These are phyloP conservation scores for Starmera caribaea DNA, from an alignment of 805 yeast genomes.

Conservation along the genomic window DNA sequence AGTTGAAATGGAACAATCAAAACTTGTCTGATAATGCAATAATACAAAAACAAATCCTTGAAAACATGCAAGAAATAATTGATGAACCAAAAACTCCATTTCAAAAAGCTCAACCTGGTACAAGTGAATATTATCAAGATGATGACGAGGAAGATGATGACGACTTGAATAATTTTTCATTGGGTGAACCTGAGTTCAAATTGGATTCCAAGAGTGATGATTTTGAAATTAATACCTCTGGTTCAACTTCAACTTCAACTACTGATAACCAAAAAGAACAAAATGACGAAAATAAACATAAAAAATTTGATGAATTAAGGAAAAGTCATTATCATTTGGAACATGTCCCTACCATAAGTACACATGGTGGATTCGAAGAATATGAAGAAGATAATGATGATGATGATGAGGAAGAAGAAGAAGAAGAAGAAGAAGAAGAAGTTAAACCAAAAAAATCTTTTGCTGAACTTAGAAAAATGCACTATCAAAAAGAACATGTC, in stretches of 20 bases:
- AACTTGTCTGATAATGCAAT: constrained; percentile 52
- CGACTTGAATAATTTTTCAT: constrained; percentile 39
- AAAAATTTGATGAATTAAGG: constrained; percentile 65
- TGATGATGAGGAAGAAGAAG: constrained; percentile 5
- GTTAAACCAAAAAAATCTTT: constrained; percentile 38
- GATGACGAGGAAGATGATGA: constrained; percentile 37
- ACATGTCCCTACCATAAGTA: constrained; percentile 24
- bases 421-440: constrained; percentile 8
- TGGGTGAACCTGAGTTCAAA: constrained; percentile 47
- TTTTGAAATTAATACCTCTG: constrained; percentile 19
- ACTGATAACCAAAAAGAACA: constrained; percentile 24
- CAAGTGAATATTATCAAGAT: constrained; percentile 72
- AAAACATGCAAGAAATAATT: constrained; percentile 44
- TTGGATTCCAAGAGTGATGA: constrained; percentile 15
- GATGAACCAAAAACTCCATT: constrained; percentile 96
- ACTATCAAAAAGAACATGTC: constrained; percentile 12
- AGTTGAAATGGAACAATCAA: constrained; percentile 77
- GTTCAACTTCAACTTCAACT: constrained; percentile 25
- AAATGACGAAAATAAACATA: constrained; percentile 44
- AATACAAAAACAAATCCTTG: constrained; percentile 55
- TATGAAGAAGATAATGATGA: constrained; percentile 20
- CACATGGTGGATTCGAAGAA: constrained; percentile 5
- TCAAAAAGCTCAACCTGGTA: constrained; percentile 74
- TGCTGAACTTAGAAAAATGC: constrained; percentile 17
- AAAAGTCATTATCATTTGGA: constrained; percentile 68